Conservation (phyloP, 108 stramenopile species). For the Skeletonema potamos region DNA sequence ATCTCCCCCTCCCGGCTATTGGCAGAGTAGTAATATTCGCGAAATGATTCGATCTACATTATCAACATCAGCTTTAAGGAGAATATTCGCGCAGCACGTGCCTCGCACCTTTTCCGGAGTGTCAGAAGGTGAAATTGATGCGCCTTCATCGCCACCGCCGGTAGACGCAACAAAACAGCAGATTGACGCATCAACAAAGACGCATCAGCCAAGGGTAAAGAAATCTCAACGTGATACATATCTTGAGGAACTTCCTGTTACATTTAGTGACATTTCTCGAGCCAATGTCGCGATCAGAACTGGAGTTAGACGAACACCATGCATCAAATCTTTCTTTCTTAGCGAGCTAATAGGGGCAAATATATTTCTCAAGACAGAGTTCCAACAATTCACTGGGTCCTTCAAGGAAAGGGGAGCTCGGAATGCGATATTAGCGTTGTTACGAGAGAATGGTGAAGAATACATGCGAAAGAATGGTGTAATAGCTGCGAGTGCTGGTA, state of each 20-base stretch:
- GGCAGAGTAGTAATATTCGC: too few species aligned
- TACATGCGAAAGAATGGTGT: constrained; percentile 65
- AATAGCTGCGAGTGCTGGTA: constrained; percentile 91
- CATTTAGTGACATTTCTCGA: constrained; percentile 80
- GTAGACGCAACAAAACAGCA: constrained; percentile 2
- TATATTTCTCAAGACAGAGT: constrained; percentile 84
- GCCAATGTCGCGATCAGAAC: constrained; percentile 76
- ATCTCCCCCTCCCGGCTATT: too few species aligned
- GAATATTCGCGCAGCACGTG: neutral
- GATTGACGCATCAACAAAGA: too few species aligned
- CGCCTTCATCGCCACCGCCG: neutral
- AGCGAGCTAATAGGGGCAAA: constrained; percentile 81
- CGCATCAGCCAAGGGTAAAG: too few species aligned
- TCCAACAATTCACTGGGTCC: constrained; percentile 91
- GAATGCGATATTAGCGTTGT: constrained; percentile 85
- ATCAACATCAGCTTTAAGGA: neutral
- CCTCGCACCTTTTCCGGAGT: constrained; percentile 22
- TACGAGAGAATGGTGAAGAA: constrained; percentile 47
- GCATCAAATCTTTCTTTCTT: constrained; percentile 68
- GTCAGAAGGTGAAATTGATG: neutral
- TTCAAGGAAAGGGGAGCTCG: constrained; percentile 98
- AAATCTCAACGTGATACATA: constrained; percentile 19
- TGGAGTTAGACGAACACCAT: constrained; percentile 71
- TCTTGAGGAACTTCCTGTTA: constrained; percentile 61
- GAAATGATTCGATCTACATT: neutral